Base-by-base conservation (phyloP, 2,329 filamentous ascomycete genomes). In the Talaromyces sp. region DNA sequence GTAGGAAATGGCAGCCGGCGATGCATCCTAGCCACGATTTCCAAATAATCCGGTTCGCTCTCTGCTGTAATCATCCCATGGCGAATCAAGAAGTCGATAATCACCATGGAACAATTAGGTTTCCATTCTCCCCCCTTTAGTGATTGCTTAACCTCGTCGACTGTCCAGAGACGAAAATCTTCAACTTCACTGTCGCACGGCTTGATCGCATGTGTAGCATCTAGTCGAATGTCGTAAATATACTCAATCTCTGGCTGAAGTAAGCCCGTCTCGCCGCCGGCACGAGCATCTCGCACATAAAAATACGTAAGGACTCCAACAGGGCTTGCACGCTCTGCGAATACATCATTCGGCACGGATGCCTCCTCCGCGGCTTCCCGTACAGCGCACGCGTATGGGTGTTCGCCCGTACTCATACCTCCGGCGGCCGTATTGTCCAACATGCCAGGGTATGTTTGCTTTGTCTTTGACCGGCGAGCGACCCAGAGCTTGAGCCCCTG, bases 351-450 rank as follows among this genome's bases (percentile, higher is more conserved):
- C 0, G 90, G 84, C 23, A 99, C 78, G 42, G 87, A 90, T 0
- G 95, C 96, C 74, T 99, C 95, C 77, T 99, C 95, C 65, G 88
- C 88, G 3, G 89, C 89, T 76, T 99, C 95, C 59, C 94, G 86
- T 23, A 97, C 83, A 58, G 96, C 79, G 73, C 89, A 92, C 71
- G 94, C 92, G 56, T 92, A 89, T 0, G 91, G 89, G 27, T 83
- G 83, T 74, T 97, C 93, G 14, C 88, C 89, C 0, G 91, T 90
- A 73, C 89, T 87, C 67, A 98, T 87, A 0, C 92, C 91, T 3
- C 91, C 91, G 0, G 93, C 95, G 6, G 96, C 95, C 1, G 92
- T 92, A 75, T 98, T 99, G 76, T 99, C 95, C 66, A 99, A 81
- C 81, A 97, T 93, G n/a, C 89, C 85, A 0, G 89, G 89, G 72